Evolutionary conservation across 2,329 filamentous ascomycete species (phyloP).

Genomic region (Cordyceps militaris): DNA sequence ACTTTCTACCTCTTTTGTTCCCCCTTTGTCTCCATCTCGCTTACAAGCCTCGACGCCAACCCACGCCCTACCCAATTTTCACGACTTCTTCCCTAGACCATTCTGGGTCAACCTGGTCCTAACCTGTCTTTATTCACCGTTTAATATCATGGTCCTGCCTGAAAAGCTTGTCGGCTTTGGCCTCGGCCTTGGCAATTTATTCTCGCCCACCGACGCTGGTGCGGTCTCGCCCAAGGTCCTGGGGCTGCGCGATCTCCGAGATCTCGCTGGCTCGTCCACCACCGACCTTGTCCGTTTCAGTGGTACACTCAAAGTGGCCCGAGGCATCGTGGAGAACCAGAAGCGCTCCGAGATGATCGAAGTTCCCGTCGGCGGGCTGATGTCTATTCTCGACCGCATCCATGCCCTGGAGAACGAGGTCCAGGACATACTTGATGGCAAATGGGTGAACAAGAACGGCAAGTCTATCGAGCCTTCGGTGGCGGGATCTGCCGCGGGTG

Average conservation of each 20-base stretch:
- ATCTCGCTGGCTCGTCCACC: slow-evolving; percentile 13
- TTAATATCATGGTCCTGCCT: slow-evolving; percentile 18
- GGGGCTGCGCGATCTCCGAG: background rate
- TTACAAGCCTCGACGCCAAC: too few relatives aligned
- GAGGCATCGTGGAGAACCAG: slow-evolving; percentile 22
- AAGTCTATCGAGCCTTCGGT: background rate
- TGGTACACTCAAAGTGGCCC: slow-evolving; percentile 15
- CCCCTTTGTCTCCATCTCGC: too few relatives aligned
- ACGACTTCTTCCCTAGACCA: background rate
- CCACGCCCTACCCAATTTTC: too few relatives aligned
- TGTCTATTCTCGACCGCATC: slow-evolving; percentile 24
- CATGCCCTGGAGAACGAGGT: slow-evolving; percentile 23
- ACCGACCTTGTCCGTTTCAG: slow-evolving; percentile 14
- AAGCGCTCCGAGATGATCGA: slow-evolving; percentile 20
- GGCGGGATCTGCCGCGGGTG: background rate
- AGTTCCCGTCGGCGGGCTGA: slow-evolving; percentile 20
- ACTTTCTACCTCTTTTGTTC: too few relatives aligned
- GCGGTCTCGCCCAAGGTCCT: background rate
- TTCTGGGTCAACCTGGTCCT: background rate
- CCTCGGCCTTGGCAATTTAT: slow-evolving; percentile 4
- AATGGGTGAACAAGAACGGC: background rate
- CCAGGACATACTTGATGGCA: slow-evolving; percentile 18
- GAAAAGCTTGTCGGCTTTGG: slow-evolving; percentile 14
- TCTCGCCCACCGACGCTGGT: background rate
- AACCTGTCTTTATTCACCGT: slow-evolving; percentile 10